Percentiles rank a stretch among this genome's conserved stretches.
phyloP scores from a whole-genome alignment of 1,139 yeast species.

The Saccharomyces hybrid region DNA sequence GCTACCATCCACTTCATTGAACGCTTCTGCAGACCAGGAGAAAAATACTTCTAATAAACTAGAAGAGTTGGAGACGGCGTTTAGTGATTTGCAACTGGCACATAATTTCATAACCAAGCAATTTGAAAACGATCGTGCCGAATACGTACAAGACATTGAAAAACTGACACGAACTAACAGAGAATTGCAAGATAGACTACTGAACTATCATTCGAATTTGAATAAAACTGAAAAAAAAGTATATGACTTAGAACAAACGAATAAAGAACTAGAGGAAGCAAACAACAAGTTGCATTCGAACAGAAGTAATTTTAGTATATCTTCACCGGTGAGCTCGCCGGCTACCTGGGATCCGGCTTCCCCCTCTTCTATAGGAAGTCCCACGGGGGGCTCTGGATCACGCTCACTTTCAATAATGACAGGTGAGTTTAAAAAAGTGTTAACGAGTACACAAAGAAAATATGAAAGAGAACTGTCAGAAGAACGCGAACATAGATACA shows the following conservation, averaged over 20 bases:
- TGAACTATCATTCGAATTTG: conserved; percentile 22
- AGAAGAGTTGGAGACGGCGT: conserved; percentile 25
- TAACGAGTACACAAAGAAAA: conserved; percentile 27
- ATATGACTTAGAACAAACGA: conserved; percentile 10
- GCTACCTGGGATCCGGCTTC: conserved; percentile 12
- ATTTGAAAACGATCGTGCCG: conserved; percentile 29
- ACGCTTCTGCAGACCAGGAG: conserved; percentile 3
- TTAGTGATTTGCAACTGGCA: conserved; percentile 31
- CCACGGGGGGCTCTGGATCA: conserved; percentile 9
- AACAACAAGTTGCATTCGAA: conserved; percentile 2
- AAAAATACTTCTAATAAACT: background rate
- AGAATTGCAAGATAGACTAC: conserved; percentile 27
- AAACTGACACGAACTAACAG: conserved; percentile 25
- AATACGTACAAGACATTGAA: conserved; percentile 26
- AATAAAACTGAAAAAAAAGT: conserved; percentile 16
- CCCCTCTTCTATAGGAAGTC: conserved; percentile 10
- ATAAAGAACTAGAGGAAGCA: conserved; percentile 6
- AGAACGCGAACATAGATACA: conserved; percentile 22
- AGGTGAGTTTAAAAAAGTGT: conserved; percentile 28
- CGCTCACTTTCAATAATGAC: conserved; percentile 27
- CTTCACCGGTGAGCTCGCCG: conserved; percentile 11
- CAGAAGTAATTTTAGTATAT: conserved; percentile 4
- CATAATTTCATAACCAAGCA: conserved; percentile 31
- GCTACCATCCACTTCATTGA: background rate
- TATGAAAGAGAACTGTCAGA: conserved; percentile 26